Percentiles rank a stretch among this genome's conserved stretches.
Evolutionary conservation across 305 asterid genomes (phyloP).

Genomic region (Ajuga reptans): DNA sequence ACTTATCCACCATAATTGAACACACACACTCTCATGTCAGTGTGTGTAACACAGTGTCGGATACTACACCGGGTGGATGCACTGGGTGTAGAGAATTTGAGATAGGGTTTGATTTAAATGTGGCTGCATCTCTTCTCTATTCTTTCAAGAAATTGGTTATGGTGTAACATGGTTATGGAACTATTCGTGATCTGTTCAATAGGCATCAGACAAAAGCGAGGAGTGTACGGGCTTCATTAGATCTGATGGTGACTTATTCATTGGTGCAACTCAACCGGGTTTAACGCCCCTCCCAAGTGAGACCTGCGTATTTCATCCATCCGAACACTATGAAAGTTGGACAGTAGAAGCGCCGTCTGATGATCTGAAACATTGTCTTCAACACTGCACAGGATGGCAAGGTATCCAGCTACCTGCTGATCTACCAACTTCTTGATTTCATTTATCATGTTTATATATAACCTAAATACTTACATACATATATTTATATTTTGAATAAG

Average conservation of each 20-base stretch:
- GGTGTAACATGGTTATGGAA: background rate
- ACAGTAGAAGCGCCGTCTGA: slow-evolving; percentile 52
- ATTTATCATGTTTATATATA: no score
- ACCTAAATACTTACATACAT: no score
- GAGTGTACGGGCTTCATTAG: slow-evolving; percentile 50
- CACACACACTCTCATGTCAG: no score
- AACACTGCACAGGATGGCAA: slow-evolving; percentile 68
- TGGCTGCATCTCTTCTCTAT: no score
- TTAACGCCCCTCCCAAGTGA: slow-evolving; percentile 31
- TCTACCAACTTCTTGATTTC: slow-evolving; percentile 14
- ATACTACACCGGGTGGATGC: no score
- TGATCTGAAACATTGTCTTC: slow-evolving; percentile 48
- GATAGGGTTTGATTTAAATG: no score
- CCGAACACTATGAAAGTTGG: slow-evolving; percentile 47
- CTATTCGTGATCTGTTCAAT: background rate
- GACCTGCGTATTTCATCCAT: slow-evolving; percentile 43
- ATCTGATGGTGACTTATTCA: slow-evolving; percentile 68
- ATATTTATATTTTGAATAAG: no score
- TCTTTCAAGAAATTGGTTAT: background rate
- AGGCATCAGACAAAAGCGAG: slow-evolving; percentile 64
- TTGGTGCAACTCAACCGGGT: slow-evolving; percentile 51
- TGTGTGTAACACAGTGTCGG: no score
- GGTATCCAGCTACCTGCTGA: slow-evolving; percentile 37
- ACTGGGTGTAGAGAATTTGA: no score
- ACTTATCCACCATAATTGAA: no score